Base-by-base conservation (phyloP, 2,329 filamentous ascomycete species). In the Diaporthe citrichinensis region DNA sequence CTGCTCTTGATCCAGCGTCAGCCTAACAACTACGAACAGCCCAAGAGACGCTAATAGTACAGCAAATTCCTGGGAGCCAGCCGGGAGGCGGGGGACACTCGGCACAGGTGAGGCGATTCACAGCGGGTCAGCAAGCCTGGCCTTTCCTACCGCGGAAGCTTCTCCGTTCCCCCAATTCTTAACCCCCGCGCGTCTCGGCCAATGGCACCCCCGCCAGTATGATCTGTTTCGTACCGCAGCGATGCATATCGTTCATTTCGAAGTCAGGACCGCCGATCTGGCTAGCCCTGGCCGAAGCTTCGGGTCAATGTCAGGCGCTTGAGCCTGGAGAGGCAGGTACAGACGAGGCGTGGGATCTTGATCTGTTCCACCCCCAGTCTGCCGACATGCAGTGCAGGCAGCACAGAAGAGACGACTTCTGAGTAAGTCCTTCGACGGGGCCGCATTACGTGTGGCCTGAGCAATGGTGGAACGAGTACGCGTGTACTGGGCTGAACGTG, bases 71-170 rank as follows among this genome's bases (percentile, higher is more conserved):
- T 51, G n/a, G 36, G 31, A 61, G 9, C 36, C 23, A 31, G 25
- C 53, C 53, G 53, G 53, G 53, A 41, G 14, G 36, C 36, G 36
- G 17, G 36, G 58, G 14, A 6, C 23, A 25, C 4, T 25, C 31
- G 4, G 62, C 39, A 53, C 17, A 39, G 20, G 46, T 68, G 62
- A 68, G 62, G 62, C 44, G 62, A 68, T 53, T 39, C 62, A 51
- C 15, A 20, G 62, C 44, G 62, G 62, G 62, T 68, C 31, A 39
- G 31, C 23, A 17, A 25, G 31, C 12, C 69, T 28, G 34, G 46
- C 69, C 69, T 72, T 72, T 62, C 57, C 71, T 17, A 61, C 58
- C 71, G 57, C 71, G 71, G 57, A 61, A 51, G 71, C 57, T 72
- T 61, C 57, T 62, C 71, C 71, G 71, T 10, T 44, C 55, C 23